These are phyloP conservation scores for Epichloe hybrida DNA, from an alignment of 2,329 filamentous ascomycete genomes.

Conservation along the genomic window DNA sequence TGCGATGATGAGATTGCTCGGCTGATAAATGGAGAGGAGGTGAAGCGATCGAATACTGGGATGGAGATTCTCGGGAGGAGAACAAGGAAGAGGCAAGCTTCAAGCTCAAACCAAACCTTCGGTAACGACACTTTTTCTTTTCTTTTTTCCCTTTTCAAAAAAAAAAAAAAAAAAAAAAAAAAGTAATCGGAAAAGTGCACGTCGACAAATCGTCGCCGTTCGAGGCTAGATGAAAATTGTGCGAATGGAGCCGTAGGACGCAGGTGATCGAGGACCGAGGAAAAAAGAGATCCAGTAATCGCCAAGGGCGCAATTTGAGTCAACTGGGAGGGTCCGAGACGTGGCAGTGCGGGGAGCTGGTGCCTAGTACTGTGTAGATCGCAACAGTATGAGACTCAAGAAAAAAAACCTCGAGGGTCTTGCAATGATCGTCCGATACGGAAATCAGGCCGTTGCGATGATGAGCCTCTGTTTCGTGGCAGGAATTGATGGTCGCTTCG, in stretches of 20 bases:
- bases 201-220: background rate
- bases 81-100: constrained; percentile 24
- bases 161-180: background rate
- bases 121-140: background rate
- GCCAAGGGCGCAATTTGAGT: background rate
- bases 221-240: background rate
- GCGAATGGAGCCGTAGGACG: background rate
- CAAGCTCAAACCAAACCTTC: constrained; percentile 23
- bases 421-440: background rate
- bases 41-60: constrained; percentile 25
- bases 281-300: background rate
- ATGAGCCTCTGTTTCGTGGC: background rate
- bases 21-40: constrained; percentile 15
- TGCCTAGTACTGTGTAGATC: background rate
- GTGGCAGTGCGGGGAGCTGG: background rate
- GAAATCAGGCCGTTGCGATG: background rate
- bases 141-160: background rate
- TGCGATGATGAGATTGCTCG: constrained; percentile 21
- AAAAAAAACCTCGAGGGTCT: background rate
- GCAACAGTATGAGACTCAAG: background rate
- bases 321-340: background rate
- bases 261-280: background rate
- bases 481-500: background rate
- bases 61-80: constrained; percentile 21
- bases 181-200: background rate